These are phyloP conservation scores for Cenchrus americanus DNA, from an alignment of 176 grass and related monocot genomes.

Conservation along the genomic window DNA sequence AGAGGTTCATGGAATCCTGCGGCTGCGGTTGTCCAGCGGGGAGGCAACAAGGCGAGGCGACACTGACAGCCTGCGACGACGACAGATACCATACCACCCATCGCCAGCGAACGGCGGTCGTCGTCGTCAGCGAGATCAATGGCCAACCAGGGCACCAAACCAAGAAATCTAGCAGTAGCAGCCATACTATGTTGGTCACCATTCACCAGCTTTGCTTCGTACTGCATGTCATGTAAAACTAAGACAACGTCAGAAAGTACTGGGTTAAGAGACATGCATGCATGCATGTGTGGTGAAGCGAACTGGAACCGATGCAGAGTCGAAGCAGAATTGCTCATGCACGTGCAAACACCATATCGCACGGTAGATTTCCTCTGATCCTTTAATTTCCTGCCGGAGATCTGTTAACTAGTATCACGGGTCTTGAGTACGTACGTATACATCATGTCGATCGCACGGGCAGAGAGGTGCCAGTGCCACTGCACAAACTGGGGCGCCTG, in stretches of 20 bases:
- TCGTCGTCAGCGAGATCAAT: not conserved
- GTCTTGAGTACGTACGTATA: constrained; percentile 1
- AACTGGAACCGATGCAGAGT: too few species aligned
- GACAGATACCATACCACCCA: not conserved
- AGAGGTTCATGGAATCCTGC: constrained; percentile 37
- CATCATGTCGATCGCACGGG: not conserved
- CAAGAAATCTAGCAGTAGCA: not conserved
- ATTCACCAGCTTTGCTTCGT: not conserved
- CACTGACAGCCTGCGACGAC: not conserved
- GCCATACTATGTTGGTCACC: not conserved
- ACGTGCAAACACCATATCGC: too few species aligned
- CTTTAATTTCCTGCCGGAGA: constrained; percentile 25
- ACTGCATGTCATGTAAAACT: not conserved
- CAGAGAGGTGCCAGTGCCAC: not conserved
- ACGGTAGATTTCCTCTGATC: constrained; percentile 10
- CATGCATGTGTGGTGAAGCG: too few species aligned
- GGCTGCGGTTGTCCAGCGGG: not conserved
- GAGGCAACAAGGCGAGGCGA: not conserved
- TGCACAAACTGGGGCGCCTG: not conserved
- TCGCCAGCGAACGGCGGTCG: not conserved
- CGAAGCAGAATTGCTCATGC: too few species aligned
- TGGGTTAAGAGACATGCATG: too few species aligned
- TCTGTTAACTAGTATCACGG: not conserved
- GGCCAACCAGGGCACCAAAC: not conserved
- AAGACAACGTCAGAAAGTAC: too few species aligned